These are phyloP conservation scores for Hydnomerulius pinastri DNA, from an alignment of 768 basidiomycete genomes.

Conservation along the genomic window DNA sequence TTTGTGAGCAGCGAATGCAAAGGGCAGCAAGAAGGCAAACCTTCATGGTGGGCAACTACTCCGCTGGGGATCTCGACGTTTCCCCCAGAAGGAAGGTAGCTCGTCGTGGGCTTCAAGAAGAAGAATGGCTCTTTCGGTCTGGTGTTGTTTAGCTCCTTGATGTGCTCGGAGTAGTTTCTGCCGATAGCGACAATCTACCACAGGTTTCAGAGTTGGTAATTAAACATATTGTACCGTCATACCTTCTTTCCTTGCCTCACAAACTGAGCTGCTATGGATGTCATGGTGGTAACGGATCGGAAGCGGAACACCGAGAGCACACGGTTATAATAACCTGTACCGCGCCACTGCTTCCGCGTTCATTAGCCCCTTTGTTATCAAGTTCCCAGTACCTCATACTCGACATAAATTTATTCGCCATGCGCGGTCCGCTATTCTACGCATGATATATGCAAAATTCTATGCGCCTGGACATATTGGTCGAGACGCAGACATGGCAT, in stretches of 20 bases:
- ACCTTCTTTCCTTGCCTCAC: slow-evolving; percentile 51
- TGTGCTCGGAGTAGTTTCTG: slow-evolving; percentile 89
- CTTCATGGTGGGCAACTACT: slow-evolving; percentile 88
- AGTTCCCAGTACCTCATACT: too few species aligned
- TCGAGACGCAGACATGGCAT: too few species aligned
- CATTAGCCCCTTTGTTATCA: too few species aligned
- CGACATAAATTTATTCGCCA: too few species aligned
- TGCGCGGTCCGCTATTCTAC: too few species aligned
- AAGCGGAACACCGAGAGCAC: slow-evolving; percentile 3
- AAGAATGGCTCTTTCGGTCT: slow-evolving; percentile 93
- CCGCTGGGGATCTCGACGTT: slow-evolving; percentile 85
- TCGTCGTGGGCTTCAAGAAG: slow-evolving; percentile 96
- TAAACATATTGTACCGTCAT: not conserved
- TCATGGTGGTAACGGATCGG: slow-evolving; percentile 28
- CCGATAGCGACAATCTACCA: slow-evolving; percentile 91
- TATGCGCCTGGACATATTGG: too few species aligned
- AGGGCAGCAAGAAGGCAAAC: slow-evolving; percentile 36
- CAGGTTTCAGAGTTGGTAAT: not conserved
- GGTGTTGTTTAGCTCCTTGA: slow-evolving; percentile 88
- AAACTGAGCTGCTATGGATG: slow-evolving; percentile 40
- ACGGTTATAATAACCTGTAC: not conserved
- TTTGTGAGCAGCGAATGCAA: not conserved
- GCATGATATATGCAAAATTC: too few species aligned
- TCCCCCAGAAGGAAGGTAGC: slow-evolving; percentile 78
- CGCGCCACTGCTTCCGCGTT: too few species aligned